These are phyloP conservation scores for Dactylorhiza incarnata DNA, from an alignment of 106 monocot species.

Conservation along the genomic window DNA sequence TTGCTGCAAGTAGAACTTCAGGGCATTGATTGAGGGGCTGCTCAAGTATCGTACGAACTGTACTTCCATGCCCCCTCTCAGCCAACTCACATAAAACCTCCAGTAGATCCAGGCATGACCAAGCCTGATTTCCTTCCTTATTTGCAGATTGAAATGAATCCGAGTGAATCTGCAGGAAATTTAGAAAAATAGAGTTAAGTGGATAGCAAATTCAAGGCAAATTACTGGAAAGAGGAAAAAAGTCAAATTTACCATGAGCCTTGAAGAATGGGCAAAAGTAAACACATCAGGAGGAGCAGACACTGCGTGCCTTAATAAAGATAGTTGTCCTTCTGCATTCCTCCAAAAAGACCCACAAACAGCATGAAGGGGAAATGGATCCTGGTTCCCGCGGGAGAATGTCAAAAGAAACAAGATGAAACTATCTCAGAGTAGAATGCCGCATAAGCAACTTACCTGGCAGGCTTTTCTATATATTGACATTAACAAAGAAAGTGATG, in stretches of 20 bases:
- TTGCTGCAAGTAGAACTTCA: slow-evolving; percentile 65
- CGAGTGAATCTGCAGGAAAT: slow-evolving; percentile 22
- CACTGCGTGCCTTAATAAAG: slow-evolving; percentile 83
- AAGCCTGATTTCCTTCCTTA: slow-evolving; percentile 68
- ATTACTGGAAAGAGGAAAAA: not conserved
- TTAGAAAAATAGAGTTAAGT: slow-evolving; percentile 5
- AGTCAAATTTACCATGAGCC: slow-evolving; percentile 53
- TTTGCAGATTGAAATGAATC: slow-evolving; percentile 32
- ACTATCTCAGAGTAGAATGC: not conserved
- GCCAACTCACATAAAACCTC: slow-evolving; percentile 78
- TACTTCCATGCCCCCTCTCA: slow-evolving; percentile 72
- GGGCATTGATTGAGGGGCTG: slow-evolving; percentile 63
- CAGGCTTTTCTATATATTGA: slow-evolving; percentile 70
- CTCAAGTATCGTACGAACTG: slow-evolving; percentile 56
- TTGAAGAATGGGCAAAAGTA: slow-evolving; percentile 77
- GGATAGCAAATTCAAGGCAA: not conserved
- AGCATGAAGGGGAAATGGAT: slow-evolving; percentile 79
- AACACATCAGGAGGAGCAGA: slow-evolving; percentile 56
- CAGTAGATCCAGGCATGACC: slow-evolving; percentile 85
- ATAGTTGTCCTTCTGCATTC: slow-evolving; percentile 90
- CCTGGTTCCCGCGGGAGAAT: slow-evolving; percentile 26
- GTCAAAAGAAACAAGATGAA: not conserved
- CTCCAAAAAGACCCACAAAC: slow-evolving; percentile 82
- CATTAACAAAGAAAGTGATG: slow-evolving; percentile 68
- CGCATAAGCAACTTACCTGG: slow-evolving; percentile 30